These are phyloP conservation scores for Prunus yedoensis DNA, from an alignment of 331 rosid species.

Conservation along the genomic window DNA sequence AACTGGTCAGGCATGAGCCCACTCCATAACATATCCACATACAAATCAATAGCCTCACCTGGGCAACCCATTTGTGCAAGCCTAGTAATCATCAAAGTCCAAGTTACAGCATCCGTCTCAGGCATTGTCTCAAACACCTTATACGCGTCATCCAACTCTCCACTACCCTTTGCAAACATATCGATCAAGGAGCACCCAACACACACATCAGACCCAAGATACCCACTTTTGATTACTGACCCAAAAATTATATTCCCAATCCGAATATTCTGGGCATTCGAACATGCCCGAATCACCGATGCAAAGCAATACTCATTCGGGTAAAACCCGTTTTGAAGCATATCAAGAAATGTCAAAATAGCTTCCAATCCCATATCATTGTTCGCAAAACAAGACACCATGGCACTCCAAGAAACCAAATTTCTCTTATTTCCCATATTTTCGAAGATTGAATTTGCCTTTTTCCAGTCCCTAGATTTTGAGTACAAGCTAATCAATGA, in stretches of 20 bases:
- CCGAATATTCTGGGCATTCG: not conserved
- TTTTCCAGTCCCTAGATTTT: conserved; percentile 10
- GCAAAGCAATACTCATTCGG: conserved; percentile 26
- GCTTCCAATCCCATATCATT: conserved; percentile 18
- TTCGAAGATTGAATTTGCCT: conserved; percentile 1
- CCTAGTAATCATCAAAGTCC: conserved; percentile 26
- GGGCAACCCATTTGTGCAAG: conserved; percentile 7
- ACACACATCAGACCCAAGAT: conserved; percentile 15
- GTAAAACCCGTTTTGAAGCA: conserved; percentile 9
- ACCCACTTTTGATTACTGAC: conserved; percentile 16
- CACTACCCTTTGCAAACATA: conserved; percentile 13
- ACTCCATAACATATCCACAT: not conserved
- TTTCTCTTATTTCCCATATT: conserved; percentile 14
- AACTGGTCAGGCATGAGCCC: conserved; percentile 24
- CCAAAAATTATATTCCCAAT: conserved; percentile 17
- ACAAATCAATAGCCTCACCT: conserved; percentile 15
- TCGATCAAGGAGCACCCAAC: conserved; percentile 28
- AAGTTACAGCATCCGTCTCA: conserved; percentile 2
- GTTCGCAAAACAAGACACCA: conserved; percentile 27
- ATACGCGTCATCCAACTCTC: conserved; percentile 13
- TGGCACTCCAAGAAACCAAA: conserved; percentile 24
- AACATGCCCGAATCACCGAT: conserved; percentile 22
- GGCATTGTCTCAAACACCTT: conserved; percentile 22
- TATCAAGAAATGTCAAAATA: not conserved
- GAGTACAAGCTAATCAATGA: conserved; percentile 22